Evolutionary conservation across 805 yeast species (phyloP), one percentile per base, ranked within the genome.

Genomic region (Maudiozyma bulderi): DNA sequence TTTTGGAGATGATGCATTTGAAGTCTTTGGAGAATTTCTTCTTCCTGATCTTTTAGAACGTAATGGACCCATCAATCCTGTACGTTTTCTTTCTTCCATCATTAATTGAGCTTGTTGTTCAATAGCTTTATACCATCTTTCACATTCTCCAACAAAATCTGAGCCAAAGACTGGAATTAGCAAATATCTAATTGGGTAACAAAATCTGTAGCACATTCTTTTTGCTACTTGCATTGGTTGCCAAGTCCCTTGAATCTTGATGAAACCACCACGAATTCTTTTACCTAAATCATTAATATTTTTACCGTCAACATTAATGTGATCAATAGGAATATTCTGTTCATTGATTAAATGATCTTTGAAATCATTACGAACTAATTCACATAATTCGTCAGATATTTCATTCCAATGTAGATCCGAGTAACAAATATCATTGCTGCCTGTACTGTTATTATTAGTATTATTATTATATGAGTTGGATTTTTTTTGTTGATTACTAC

Each of bases 181-280:
- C 20, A 85, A 78, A 61, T 72, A 84, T 50, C 96, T 72, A 43
- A 89, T 84, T 49, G 81, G 79, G 65, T 77, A 88, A 68, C 95
- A 86, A 57, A 88, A 85, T 46, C 84, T 76, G 34, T 78, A 65
- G 3, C 95, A 91, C 47, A 89, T 69, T 33, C 76, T 68, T 51
- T 73, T 74, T 28, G 95, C 88, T 1, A 85, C 71, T 8, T 75
- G 76, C 59, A 68, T 83, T 1, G 95, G 91, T 39, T 88, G 68
- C 96, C 96, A 90, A 8, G 96, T 87, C 4, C 97, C 97, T 68
- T 89, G 97, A 55, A 90, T 87, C 70, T 88, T 88, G 54, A 89
- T 74, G 58, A 80, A 87, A 2, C 97, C 97, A 44, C 97, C 97
- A 48, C 96, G 72, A 13, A 89, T 87, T 46, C 96, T 76, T 57